Percentiles rank a stretch among this genome's conserved stretches.
Conservation (phyloP, 2,329 filamentous ascomycete genomes). For the Capronia americana region DNA sequence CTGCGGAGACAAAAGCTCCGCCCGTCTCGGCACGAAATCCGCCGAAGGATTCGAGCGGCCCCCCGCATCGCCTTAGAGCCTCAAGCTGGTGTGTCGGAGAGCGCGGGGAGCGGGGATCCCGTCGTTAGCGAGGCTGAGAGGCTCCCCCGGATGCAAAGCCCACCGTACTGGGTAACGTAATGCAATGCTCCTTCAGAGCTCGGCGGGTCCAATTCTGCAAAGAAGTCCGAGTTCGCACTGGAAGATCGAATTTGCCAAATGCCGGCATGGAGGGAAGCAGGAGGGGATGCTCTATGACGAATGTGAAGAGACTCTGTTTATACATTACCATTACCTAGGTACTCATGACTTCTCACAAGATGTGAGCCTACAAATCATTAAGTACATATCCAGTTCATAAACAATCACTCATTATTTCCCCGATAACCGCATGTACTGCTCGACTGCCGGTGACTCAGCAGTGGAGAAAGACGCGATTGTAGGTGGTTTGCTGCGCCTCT, state of each 20-base stretch:
- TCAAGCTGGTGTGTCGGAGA: background rate
- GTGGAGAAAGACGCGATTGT: constrained; percentile 11
- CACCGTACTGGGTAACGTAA: background rate
- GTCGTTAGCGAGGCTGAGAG: background rate
- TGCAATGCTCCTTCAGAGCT: background rate
- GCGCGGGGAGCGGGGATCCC: background rate
- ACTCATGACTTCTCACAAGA: background rate
- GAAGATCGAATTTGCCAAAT: background rate
- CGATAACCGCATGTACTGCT: constrained; percentile 17
- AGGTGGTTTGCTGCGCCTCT: constrained; percentile 5
- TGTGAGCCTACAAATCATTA: background rate
- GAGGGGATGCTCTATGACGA: background rate
- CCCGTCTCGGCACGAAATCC: constrained; percentile 4
- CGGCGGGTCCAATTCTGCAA: background rate
- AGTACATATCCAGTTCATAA: background rate
- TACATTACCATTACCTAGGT: constrained; percentile 4
- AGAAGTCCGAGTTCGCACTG: constrained; percentile 1
- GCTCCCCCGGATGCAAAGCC: background rate
- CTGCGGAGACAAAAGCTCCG: background rate
- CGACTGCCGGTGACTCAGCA: constrained; percentile 13
- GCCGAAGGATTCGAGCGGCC: background rate
- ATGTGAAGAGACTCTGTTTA: background rate
- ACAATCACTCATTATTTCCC: background rate
- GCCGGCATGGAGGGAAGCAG: background rate
- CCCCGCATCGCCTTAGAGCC: background rate